These are phyloP conservation scores for Quercus wislizeni DNA, from an alignment of 306 rosid genomes.

Conservation along the genomic window DNA sequence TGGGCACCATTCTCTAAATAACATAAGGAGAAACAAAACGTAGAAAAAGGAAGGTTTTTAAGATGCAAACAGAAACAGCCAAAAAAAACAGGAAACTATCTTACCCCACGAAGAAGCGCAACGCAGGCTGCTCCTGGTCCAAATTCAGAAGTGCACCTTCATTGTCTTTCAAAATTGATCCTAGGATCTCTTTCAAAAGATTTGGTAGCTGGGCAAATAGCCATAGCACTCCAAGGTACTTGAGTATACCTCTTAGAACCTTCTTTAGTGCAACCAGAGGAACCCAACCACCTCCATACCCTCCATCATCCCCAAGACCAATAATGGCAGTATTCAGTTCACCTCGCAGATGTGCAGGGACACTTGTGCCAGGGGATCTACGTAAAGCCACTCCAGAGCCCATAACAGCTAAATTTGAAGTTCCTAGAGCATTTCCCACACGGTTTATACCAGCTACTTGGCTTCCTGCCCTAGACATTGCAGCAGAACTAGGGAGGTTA, in stretches of 20 bases:
- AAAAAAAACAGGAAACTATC: constrained; percentile 16
- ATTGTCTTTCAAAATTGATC: constrained; percentile 94
- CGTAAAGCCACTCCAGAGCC: constrained; percentile 62
- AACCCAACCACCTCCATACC: constrained; percentile 99
- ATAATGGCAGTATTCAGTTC: constrained; percentile 97
- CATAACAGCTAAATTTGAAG: constrained; percentile 75
- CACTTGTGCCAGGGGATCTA: constrained; percentile 87
- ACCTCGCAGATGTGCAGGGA: constrained; percentile 96
- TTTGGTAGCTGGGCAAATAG: constrained; percentile 96
- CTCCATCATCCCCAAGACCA: constrained; percentile 99
- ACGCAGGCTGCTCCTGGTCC: constrained; percentile 99
- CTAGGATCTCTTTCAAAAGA: constrained; percentile 86
- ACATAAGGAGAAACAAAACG: not conserved
- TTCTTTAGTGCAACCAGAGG: constrained; percentile 98
- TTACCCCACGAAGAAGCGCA: constrained; percentile 98
- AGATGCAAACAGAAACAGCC: not conserved
- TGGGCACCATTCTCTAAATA: not conserved
- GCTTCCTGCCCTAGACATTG: constrained; percentile 71
- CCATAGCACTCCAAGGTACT: constrained; percentile 98
- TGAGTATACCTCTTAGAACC: constrained; percentile 95
- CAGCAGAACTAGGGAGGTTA: constrained; percentile 66
- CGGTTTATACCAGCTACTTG: constrained; percentile 77
- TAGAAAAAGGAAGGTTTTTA: not conserved
- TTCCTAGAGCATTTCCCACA: constrained; percentile 74
- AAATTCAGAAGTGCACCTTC: constrained; percentile 95